phyloP scores from a whole-genome alignment of 805 yeast genomes.

The Wickerhamomyces hampshirensis region DNA sequence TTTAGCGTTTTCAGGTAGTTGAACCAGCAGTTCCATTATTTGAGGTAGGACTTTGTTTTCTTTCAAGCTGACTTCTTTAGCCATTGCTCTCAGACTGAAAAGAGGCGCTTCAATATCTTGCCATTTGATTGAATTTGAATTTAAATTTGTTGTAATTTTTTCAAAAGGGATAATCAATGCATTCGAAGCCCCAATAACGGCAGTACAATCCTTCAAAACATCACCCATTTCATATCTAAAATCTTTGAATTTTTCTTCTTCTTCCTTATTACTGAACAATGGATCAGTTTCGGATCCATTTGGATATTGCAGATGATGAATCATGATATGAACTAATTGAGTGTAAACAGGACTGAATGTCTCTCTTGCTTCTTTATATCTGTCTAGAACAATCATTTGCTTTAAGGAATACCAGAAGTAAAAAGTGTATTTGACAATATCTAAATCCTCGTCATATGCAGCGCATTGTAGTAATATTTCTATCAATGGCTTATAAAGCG shows the following conservation, averaged over 20 bases:
- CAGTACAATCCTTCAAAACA: constrained; percentile 93
- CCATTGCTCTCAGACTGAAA: constrained; percentile 90
- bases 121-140: constrained; percentile 45
- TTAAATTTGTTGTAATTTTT: constrained; percentile 41
- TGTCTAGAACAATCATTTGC: constrained; percentile 55
- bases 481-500: constrained; percentile 66
- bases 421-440: constrained; percentile 84
- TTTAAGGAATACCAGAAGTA: constrained; percentile 86
- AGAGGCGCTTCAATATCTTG: constrained; percentile 87
- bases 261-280: constrained; percentile 68
- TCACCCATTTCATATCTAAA: constrained; percentile 97
- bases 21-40: constrained; percentile 63
- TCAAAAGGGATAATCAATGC: constrained; percentile 70
- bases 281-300: constrained; percentile 34
- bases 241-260: constrained; percentile 88
- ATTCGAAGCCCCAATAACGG: constrained; percentile 71
- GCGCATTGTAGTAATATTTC: constrained; percentile 68
- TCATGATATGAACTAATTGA: constrained; percentile 54
- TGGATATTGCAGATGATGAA: constrained; percentile 75
- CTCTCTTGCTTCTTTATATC: constrained; percentile 47
- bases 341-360: constrained; percentile 52
- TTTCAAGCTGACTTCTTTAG: constrained; percentile 70
- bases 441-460: constrained; percentile 75
- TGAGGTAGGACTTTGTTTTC: constrained; percentile 70
- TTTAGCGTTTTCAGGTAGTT: constrained; percentile 79